A percentile compares a stretch with the other conserved stretches of the same genome.
Evolutionary conservation across 129 eudicot species (phyloP).

Genomic region (Flaveria ramosissima): DNA sequence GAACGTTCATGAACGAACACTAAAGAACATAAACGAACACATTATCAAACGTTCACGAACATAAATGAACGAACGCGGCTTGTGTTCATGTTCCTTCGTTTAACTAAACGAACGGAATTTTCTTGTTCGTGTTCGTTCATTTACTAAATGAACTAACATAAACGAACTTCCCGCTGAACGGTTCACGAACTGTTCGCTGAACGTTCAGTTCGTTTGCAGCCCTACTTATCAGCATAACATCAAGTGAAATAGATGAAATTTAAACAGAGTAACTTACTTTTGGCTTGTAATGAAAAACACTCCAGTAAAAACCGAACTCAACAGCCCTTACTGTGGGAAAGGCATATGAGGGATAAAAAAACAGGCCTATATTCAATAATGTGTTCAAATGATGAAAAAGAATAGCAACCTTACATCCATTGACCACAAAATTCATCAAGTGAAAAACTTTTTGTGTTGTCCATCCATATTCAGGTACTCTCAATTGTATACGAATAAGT

Average conservation of each 20-base stretch:
- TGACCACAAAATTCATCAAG: constrained; percentile 70
- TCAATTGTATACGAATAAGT: constrained; percentile 62
- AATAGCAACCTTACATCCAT: constrained; percentile 62
- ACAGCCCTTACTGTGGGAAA: constrained; percentile 60
- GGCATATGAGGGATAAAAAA: neutral
- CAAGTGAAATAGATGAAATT: constrained; percentile 10
- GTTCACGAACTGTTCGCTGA: no score
- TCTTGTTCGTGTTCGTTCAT: no score
- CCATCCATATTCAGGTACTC: constrained; percentile 77
- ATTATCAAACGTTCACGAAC: no score
- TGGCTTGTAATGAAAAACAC: constrained; percentile 44
- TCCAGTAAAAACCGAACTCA: constrained; percentile 61
- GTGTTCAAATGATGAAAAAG: constrained; percentile 2
- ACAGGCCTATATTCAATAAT: neutral
- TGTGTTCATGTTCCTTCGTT: no score
- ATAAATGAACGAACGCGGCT: no score
- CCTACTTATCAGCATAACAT: neutral
- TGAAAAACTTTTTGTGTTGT: constrained; percentile 77
- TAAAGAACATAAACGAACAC: no score
- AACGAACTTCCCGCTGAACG: no score
- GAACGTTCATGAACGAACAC: no score
- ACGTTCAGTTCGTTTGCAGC: no score
- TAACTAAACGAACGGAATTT: no score
- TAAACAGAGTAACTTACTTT: constrained; percentile 41
- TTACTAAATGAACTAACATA: no score